Evolutionary conservation across 2,329 filamentous ascomycete genomes (phyloP), one percentile per base, ranked within the genome.

Genomic region (Fragosphaeria purpurea): DNA sequence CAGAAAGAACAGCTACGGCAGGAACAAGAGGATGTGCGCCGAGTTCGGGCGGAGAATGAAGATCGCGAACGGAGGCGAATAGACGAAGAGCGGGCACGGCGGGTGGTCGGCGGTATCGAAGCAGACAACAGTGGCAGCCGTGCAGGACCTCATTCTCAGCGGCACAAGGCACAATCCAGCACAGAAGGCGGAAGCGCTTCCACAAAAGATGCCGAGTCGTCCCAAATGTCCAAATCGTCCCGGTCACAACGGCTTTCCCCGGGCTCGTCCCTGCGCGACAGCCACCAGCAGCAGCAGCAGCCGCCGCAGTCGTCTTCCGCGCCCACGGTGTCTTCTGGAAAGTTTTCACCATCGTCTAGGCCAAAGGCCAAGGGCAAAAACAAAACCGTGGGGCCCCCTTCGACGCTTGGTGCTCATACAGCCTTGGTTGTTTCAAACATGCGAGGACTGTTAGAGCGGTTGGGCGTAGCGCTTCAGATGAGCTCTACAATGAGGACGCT

Each of bases 41-140:
- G 72, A 52, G 63, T 76, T 49, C 67, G 79, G 51, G 70, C 73
- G n/a, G 75, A 81, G 62, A 79, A 82, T 54, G 77, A 82, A 61
- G 74, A 77, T 58, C 69, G 71, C 56, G 75, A 77, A 61, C 67
- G 68, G 54, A 70, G 67, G 53, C 66, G 75, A 50, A 55, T 77
- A 63, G 71, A 81, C 63, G 71, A 82, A 67, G 70, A 82, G 69
- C 66, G 73, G 37, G 62, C 64, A 40, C 65, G 69, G 55, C 67
- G 73, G 44, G 70, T 71, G 57, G 70, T 69, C 44, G 82, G 76
- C 58, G 83, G 86, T 10, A 38, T 42, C 30, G 41, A 45, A 30
- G 41, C 39, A 11, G 51, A 50, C 33, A 44, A 50, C 33, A 13
- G 39, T 2, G 52, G 49, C 22, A 22, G 22, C 22, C 22, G 22